Evolutionary conservation across 192 early-diverging fungal genomes (phyloP).

Genomic region (Mortierella claussenii): DNA sequence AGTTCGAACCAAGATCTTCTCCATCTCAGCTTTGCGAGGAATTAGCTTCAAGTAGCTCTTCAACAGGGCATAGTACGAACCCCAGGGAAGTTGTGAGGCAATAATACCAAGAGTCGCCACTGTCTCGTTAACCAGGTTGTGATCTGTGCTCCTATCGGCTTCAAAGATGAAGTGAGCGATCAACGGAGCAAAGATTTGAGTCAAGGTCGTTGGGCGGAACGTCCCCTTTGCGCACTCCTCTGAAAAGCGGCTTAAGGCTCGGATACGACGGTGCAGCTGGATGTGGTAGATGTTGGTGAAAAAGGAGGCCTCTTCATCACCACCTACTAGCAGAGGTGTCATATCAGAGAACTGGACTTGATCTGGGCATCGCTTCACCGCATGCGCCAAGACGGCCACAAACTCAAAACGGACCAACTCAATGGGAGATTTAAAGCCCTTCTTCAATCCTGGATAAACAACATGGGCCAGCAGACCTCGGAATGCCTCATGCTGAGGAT

Average conservation of each 20-base stretch:
- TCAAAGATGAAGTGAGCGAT: constrained; percentile 91
- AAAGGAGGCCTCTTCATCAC: constrained; percentile 93
- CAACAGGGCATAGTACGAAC: constrained; percentile 81
- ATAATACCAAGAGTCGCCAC: constrained; percentile 80
- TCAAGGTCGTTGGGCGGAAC: constrained; percentile 62
- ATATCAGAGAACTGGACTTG: constrained; percentile 72
- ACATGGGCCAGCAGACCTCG: constrained; percentile 66
- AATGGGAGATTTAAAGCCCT: constrained; percentile 63
- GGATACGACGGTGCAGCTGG: constrained; percentile 92
- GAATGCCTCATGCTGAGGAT: constrained; percentile 50
- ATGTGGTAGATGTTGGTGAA: constrained; percentile 97
- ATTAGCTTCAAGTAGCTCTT: constrained; percentile 78
- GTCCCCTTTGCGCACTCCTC: constrained; percentile 57
- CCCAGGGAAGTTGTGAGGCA: constrained; percentile 81
- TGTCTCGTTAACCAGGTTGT: constrained; percentile 86
- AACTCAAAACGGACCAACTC: constrained; percentile 79
- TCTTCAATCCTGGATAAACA: constrained; percentile 78
- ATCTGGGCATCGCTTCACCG: constrained; percentile 70
- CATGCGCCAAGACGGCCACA: constrained; percentile 67
- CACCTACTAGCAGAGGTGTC: constrained; percentile 69
- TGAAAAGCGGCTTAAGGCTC: constrained; percentile 82
- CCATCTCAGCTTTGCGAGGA: constrained; percentile 71
- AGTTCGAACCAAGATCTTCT: constrained; percentile 86
- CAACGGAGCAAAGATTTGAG: constrained; percentile 85
- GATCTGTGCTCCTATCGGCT: constrained; percentile 68